Base-by-base conservation (phyloP, 1,284 basidiomycete genomes). In the Chiua sp. region DNA sequence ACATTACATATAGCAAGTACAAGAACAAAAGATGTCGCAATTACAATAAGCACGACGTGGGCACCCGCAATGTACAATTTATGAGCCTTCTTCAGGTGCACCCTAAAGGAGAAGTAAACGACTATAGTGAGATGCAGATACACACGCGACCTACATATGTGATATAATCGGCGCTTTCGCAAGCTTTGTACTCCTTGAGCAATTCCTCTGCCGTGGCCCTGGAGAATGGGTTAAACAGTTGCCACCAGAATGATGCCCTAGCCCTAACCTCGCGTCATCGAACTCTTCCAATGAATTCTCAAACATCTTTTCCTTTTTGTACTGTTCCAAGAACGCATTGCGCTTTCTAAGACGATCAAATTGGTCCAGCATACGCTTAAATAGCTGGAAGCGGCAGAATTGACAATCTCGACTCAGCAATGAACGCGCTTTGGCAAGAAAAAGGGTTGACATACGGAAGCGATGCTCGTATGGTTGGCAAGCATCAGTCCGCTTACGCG, bases 401-500 rank as follows among this genome's bases (percentile, higher is more conserved):
- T 44, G 56, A 13, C 18, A 50, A 60, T 48, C 23, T 32, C 26
- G 44, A 26, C 28, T 42, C 42, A 44, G 42, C n/a, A 22, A 44
- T 13, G 42, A 44, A 44, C 42, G 20, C 4, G 42, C 42, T 22
- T n/a, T 22, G 22, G 42, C 16, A 26, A 8, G 30, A 46, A 26
- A 32, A 20, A 32, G 47, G 26, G 7, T 42, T 18, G 28, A 60
- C 92, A 59, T 66, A 96, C 94, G 42, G 93, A 94, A 37, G 93
- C 94, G 63, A 99, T 96, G 67, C 95, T 96, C 8, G 98, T 99
- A 74, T 99, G 97, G 71, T 99, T 99, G 16, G 97, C 98, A 56
- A 99, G 86, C 98, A 99, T 99, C 61, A 99, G 83, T 1, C 98
- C 98, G 74, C 93, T 98, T 59, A 98, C 97, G 28, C 94, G 89